Base-by-base conservation (phyloP, 106 monocot species). In the Posidonia australis region DNA sequence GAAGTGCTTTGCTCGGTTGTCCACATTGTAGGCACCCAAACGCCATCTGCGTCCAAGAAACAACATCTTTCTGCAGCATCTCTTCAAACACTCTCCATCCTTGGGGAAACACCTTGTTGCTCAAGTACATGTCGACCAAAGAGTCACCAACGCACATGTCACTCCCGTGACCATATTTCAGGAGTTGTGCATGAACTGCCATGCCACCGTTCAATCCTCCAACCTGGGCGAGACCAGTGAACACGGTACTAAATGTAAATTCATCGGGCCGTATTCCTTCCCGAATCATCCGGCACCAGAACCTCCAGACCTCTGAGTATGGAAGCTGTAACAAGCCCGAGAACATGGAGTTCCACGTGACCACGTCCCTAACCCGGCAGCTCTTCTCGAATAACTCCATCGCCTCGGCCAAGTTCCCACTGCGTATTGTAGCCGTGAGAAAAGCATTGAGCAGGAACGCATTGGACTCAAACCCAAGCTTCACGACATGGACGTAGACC, bases 301-400 rank as follows among this genome's bases (percentile, higher is more conserved):
- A 73, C 16, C 26, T 44, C 84, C 92, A 92, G 0, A 84, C 45
- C 1, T 77, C 69, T 2, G 58, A 61, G 48, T 12, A 76, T 0
- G 79, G 76, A 13, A 58, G 68, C 32, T 84, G 82, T 51, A 82
- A 67, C 24, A 65, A 82, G 1, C 84, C 86, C 0, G 81, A 68
- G 9, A 92, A 60, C 92, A 92, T 80, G 13, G 84, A 63, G 72
- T 92, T 92, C 92, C 92, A 92, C 5, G 86, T 82, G 19, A 92
- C 91, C 7, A 70, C 70, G 41, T 61, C 61, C 18, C 18, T 55
- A 9, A 23, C 54, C 42, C 1, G 59, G 0, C 10, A 16, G 25
- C 60, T 77, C 17, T 68, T 79, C 48, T 78, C 79, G 45, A 92
- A 92, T 60, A 92, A 44, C 51, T 69, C 69, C 54, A 51, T 62